Percentiles rank a stretch among this genome's conserved stretches.
Conservation (phyloP, 805 yeast species). For the Ogataea methylovora region DNA sequence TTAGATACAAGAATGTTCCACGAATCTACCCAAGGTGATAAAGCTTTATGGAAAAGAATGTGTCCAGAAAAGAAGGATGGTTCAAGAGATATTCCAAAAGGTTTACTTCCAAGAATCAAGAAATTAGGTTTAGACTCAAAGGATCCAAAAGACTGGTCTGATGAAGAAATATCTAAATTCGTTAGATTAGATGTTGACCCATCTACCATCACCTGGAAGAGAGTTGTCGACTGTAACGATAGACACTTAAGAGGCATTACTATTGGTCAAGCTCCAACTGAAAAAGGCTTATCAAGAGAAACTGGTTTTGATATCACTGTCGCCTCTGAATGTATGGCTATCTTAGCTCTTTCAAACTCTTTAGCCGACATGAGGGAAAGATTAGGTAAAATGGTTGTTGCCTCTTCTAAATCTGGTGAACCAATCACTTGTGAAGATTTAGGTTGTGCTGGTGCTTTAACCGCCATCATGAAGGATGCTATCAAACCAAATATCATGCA, state of each 20-base stretch:
- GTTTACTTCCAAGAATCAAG: conserved; percentile 67
- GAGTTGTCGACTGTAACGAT: conserved; percentile 94
- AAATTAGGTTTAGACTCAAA: conserved; percentile 79
- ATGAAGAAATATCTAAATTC: conserved; percentile 65
- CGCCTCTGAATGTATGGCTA: conserved; percentile 95
- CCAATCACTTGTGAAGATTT: conserved; percentile 93
- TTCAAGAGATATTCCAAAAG: conserved; percentile 64
- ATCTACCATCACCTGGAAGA: conserved; percentile 79
- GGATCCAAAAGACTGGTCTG: conserved; percentile 72
- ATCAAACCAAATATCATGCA: conserved; percentile 96
- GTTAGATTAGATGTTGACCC: conserved; percentile 88
- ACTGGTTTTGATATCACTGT: conserved; percentile 96
- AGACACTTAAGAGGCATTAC: conserved; percentile 85
- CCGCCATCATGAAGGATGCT: conserved; percentile 93
- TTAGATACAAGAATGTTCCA: conserved; percentile 96
- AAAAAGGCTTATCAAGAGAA: conserved; percentile 76
- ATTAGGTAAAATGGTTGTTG: conserved; percentile 86
- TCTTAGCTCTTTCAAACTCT: conserved; percentile 74
- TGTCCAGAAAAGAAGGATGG: conserved; percentile 81
- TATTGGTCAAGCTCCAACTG: conserved; percentile 88
- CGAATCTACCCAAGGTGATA: conserved; percentile 74
- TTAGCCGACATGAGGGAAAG: conserved; percentile 80
- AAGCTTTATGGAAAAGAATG: conserved; percentile 73
- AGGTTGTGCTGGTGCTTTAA: conserved; percentile 92
- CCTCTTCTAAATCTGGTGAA: conserved; percentile 62